Conservation (phyloP, 2,329 filamentous ascomycete genomes). For the Trichoderma arundinaceum region DNA sequence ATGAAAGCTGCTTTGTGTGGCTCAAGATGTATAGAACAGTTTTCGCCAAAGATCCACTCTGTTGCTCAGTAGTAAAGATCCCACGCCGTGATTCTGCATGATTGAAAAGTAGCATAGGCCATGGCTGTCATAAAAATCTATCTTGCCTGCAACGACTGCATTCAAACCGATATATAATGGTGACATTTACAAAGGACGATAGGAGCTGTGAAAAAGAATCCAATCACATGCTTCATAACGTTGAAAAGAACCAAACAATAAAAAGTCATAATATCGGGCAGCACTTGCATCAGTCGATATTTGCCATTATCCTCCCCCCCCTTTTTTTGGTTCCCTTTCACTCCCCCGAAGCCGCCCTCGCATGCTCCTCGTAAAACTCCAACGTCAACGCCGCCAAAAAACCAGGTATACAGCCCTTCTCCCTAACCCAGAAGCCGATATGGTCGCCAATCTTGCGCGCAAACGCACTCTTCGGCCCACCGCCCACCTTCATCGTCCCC, state of each 20-base stretch:
- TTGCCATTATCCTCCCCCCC: background rate
- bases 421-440: constrained; percentile 95
- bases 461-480: constrained; percentile 85
- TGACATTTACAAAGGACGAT: too few species aligned
- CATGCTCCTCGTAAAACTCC: constrained; percentile 84
- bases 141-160: too few species aligned
- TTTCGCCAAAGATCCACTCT: too few species aligned
- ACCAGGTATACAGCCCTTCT: constrained; percentile 90
- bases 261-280: constrained; percentile 19
- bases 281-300: constrained; percentile 27
- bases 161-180: too few species aligned
- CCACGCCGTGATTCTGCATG: too few species aligned
- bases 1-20: too few species aligned
- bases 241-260: background rate
- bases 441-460: constrained; percentile 82
- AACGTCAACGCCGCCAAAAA: constrained; percentile 89
- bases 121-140: too few species aligned
- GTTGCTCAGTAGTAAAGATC: too few species aligned
- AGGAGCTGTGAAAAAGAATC: background rate
- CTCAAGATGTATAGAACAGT: too few species aligned
- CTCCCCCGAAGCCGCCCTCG: constrained; percentile 30
- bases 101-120: too few species aligned
- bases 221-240: background rate
- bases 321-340: background rate
- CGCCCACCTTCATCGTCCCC: constrained; percentile 97